Base-by-base conservation (phyloP, 2,329 filamentous ascomycete genomes). In the Calycina herbarum region DNA sequence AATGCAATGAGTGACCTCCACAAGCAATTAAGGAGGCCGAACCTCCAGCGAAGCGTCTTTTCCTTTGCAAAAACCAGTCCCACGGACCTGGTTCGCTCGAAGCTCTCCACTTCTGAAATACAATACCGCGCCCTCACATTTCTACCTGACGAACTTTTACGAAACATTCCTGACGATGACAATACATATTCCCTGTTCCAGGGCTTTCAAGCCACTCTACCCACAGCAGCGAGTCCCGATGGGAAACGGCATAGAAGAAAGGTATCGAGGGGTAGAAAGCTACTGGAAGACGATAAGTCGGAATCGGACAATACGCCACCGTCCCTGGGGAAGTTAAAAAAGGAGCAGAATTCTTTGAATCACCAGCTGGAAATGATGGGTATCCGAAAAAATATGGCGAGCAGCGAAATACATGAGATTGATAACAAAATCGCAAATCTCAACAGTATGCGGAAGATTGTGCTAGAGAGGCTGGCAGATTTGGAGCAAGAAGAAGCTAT, bases 401-500 rank as follows among this genome's bases (percentile, higher is more conserved):
- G 93, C 74, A 91, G 92, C 69, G 95, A 99, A 78, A 98, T 99
- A 66, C 88, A 89, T 67, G 95, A 99, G 75, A 97, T 99, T 67
- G 95, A 99, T 79, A 94, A 91, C 79, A 99, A 98, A 79, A 94
- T 99, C 69, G 87, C 92, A 67, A 98, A 98, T 77, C 82, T 99
- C 63, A 90, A 93, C 72, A 92, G 88, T 68, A 97, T 98, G 93
- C 89, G 95, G 70, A 91, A 89, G 75, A 96, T 97, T 67, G 91
- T 98, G 57, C 79, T 99, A 65, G 93, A 97, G 64, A 86, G 95
- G 68, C 79, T 99, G 70, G 94, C 94, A 1, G 87, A 85, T 1
- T 80, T 98, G 67, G 95, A 99, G 79, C 89, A 94, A 77, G 94
- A 98, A 73, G 95, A 99, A 79, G 86, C 90, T 48, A 82, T 96